Evolutionary conservation across 2,329 filamentous ascomycete species (phyloP).

Genomic region (Sclerotinia spermophila): DNA sequence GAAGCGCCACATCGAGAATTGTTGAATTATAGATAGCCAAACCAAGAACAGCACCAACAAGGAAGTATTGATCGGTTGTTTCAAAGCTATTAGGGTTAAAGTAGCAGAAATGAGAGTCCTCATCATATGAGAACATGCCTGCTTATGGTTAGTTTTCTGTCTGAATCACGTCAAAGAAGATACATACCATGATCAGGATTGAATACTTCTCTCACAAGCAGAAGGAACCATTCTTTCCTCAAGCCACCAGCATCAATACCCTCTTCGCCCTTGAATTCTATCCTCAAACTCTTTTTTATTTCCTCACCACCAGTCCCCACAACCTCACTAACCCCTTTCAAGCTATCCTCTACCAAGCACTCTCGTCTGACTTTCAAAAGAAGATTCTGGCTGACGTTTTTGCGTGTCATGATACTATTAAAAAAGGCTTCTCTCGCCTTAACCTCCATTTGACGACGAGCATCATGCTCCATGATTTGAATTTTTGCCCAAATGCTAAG

Average conservation of each 20-base stretch:
- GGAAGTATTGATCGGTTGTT: conserved; percentile 85
- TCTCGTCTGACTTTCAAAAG: conserved; percentile 75
- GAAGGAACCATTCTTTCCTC: conserved; percentile 90
- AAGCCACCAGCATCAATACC: conserved; percentile 86
- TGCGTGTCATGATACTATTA: conserved; percentile 75
- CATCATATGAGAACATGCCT: conserved; percentile 92
- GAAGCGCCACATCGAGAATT: conserved; percentile 82
- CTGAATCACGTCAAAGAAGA: conserved; percentile 1
- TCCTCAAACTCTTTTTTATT: conserved; percentile 83
- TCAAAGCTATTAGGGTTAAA: conserved; percentile 91
- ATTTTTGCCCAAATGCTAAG: conserved; percentile 92
- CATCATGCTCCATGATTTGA: conserved; percentile 83
- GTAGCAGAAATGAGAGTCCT: conserved; percentile 86
- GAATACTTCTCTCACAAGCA: conserved; percentile 85
- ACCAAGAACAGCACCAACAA: conserved; percentile 83
- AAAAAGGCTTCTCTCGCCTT: conserved; percentile 90
- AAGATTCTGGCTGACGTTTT: conserved; percentile 72
- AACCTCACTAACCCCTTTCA: conserved; percentile 79
- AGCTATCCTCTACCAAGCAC: conserved; percentile 82
- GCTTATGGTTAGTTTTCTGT: conserved; percentile 20
- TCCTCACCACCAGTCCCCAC: conserved; percentile 78
- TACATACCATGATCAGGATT: conserved; percentile 79
- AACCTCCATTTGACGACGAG: conserved; percentile 81
- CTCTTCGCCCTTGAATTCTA: conserved; percentile 84
- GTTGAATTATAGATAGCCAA: conserved; percentile 94